A percentile compares a stretch with the other conserved stretches of the same genome.
Evolutionary conservation across 2,329 filamentous ascomycete species (phyloP).

Genomic region (Bipolaris oryzae): DNA sequence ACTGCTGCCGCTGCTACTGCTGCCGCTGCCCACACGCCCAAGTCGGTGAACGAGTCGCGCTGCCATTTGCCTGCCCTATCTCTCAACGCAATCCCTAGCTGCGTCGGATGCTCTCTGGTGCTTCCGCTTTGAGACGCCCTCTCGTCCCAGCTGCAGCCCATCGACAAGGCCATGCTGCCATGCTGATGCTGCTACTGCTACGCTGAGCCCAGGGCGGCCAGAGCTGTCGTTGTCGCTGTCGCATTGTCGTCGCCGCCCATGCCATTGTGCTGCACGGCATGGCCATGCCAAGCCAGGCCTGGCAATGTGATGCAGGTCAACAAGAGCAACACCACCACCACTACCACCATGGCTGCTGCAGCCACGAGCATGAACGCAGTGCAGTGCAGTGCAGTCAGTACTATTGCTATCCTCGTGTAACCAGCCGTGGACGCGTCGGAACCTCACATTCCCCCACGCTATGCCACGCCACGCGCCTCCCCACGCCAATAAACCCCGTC

Average conservation of each 20-base stretch:
- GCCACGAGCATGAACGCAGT: neutral
- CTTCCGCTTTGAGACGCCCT: conserved; percentile 3
- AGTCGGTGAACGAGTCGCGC: conserved; percentile 17
- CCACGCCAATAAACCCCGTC: neutral
- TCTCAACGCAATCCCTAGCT: conserved; percentile 2
- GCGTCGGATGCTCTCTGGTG: neutral
- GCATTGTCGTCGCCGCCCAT: too few species aligned
- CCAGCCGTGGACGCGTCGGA: neutral
- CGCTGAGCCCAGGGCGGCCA: neutral
- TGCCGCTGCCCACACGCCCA: too few species aligned
- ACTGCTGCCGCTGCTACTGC: too few species aligned
- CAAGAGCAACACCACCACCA: neutral
- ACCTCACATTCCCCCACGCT: neutral
- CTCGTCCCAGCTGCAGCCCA: conserved; percentile 6
- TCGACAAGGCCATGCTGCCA: neutral
- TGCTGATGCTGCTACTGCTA: too few species aligned
- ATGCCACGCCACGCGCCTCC: neutral
- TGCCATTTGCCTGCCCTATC: neutral
- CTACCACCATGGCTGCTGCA: neutral
- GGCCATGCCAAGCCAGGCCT: neutral
- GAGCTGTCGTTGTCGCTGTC: conserved; percentile 1
- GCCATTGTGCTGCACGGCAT: conserved; percentile 1
- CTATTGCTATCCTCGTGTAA: too few species aligned
- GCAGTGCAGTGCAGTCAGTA: too few species aligned
- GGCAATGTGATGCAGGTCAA: conserved; percentile 6